Percentiles rank a stretch among this genome's conserved stretches.
These are phyloP conservation scores for Ophiocordyceps unilateralis DNA, from an alignment of 2,329 filamentous ascomycete species.

Conservation along the genomic window DNA sequence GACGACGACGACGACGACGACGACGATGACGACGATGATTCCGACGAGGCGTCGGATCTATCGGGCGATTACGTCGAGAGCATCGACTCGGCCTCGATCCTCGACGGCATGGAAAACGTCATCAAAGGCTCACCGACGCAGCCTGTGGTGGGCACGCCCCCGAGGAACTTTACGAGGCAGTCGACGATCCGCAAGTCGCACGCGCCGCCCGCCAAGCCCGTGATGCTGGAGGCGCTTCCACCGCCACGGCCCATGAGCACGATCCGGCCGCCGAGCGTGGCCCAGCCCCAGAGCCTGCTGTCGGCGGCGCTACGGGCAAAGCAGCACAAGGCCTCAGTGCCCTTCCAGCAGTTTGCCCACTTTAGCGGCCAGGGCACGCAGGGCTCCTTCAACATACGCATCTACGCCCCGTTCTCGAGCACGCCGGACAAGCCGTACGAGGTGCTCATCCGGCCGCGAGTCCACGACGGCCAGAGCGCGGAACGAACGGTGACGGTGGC, in stretches of 20 bases:
- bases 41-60: constrained; percentile 44
- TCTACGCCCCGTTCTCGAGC: constrained; percentile 57
- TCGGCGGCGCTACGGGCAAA: constrained; percentile 59
- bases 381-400: constrained; percentile 57
- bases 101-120: constrained; percentile 45
- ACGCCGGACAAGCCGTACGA: constrained; percentile 49
- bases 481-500: constrained; percentile 52
- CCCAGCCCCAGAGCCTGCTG: constrained; percentile 52
- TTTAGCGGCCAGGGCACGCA: constrained; percentile 64
- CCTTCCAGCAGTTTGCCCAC: constrained; percentile 60
- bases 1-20: not conserved
- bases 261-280: constrained; percentile 47
- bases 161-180: constrained; percentile 39
- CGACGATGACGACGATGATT: constrained; percentile 26
- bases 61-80: constrained; percentile 49
- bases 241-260: constrained; percentile 51
- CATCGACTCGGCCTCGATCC: constrained; percentile 53
- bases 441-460: constrained; percentile 51
- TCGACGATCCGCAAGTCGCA: constrained; percentile 48
- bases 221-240: constrained; percentile 47
- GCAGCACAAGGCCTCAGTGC: constrained; percentile 48
- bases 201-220: constrained; percentile 30
- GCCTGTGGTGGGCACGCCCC: constrained; percentile 46
- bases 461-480: constrained; percentile 46
- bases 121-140: constrained; percentile 35